phyloP scores from a whole-genome alignment of 805 yeast genomes.

The Zygosaccharomyces bisporus region DNA sequence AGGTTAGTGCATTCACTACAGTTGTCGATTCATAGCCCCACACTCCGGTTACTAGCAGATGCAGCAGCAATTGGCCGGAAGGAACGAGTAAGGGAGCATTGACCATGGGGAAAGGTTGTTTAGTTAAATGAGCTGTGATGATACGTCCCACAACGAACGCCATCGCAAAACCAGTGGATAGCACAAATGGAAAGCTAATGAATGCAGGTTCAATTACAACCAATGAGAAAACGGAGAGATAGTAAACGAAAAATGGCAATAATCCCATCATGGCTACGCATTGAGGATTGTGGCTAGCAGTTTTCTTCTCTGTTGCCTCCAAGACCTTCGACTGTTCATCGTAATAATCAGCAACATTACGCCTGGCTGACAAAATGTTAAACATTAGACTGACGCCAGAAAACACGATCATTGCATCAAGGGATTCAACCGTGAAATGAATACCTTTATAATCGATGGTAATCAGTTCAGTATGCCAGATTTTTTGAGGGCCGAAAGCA shows the following conservation, averaged over 20 bases:
- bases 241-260: slow-evolving; percentile 62
- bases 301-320: slow-evolving; percentile 19
- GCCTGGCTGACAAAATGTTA: slow-evolving; percentile 66
- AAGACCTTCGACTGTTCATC: slow-evolving; percentile 30
- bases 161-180: slow-evolving; percentile 68
- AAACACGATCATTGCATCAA: slow-evolving; percentile 50
- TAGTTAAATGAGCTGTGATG: slow-evolving; percentile 79
- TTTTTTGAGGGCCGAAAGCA: slow-evolving; percentile 55
- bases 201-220: slow-evolving; percentile 48
- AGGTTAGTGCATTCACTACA: slow-evolving; percentile 50
- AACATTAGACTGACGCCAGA: slow-evolving; percentile 56
- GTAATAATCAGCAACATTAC: slow-evolving; percentile 52
- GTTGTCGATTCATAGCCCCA: slow-evolving; percentile 37
- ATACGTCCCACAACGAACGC: slow-evolving; percentile 91
- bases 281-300: slow-evolving; percentile 19
- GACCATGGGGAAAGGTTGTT: slow-evolving; percentile 68
- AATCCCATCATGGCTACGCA: slow-evolving; percentile 49
- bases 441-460: slow-evolving; percentile 15
- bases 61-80: slow-evolving; percentile 40
- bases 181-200: slow-evolving; percentile 52
- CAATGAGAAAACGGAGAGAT: slow-evolving; percentile 46
- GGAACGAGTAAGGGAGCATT: slow-evolving; percentile 73
- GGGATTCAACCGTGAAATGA: slow-evolving; percentile 37
- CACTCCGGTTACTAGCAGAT: slow-evolving; percentile 23
- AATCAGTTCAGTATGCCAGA: slow-evolving; percentile 52